These are phyloP conservation scores for Paraglomus brasilianum DNA, from an alignment of 192 early-diverging fungal genomes.

Conservation along the genomic window DNA sequence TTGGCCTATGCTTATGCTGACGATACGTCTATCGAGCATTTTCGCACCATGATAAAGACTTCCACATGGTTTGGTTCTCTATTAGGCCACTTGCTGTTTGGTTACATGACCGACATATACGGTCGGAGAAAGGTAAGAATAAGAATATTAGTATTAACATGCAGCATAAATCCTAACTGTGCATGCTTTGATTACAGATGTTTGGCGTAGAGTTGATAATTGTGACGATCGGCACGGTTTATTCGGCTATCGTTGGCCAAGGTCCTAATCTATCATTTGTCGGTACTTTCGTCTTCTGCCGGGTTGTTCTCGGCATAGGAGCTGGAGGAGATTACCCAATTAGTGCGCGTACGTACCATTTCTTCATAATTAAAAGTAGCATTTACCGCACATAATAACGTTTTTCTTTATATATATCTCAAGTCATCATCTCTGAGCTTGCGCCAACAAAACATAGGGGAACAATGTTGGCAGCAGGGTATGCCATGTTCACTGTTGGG, in stretches of 20 bases:
- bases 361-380: no score
- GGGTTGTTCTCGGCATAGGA: slow-evolving; percentile 89
- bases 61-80: slow-evolving; percentile 85
- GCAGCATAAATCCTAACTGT: no score
- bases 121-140: slow-evolving; percentile 74
- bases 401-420: slow-evolving; percentile 21
- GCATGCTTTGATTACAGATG: slow-evolving; percentile 44
- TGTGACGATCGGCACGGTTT: slow-evolving; percentile 83
- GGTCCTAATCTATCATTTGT: slow-evolving; percentile 68
- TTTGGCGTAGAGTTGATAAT: slow-evolving; percentile 90
- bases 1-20: slow-evolving; percentile 66
- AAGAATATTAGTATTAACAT: no score
- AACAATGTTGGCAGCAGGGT: slow-evolving; percentile 74
- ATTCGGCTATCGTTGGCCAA: slow-evolving; percentile 71
- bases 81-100: slow-evolving; percentile 75
- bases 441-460: slow-evolving; percentile 78
- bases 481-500: slow-evolving; percentile 93
- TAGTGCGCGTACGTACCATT: slow-evolving; percentile 50
- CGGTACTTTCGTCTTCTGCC: slow-evolving; percentile 81
- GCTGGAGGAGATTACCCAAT: slow-evolving; percentile 96
- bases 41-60: slow-evolving; percentile 87
- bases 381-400: no score
- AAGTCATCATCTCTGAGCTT: slow-evolving; percentile 90
- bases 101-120: slow-evolving; percentile 79
- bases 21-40: slow-evolving; percentile 52